Evolutionary conservation across 805 yeast species (phyloP), one percentile per base, ranked within the genome.

Genomic region (Pichia californica): DNA sequence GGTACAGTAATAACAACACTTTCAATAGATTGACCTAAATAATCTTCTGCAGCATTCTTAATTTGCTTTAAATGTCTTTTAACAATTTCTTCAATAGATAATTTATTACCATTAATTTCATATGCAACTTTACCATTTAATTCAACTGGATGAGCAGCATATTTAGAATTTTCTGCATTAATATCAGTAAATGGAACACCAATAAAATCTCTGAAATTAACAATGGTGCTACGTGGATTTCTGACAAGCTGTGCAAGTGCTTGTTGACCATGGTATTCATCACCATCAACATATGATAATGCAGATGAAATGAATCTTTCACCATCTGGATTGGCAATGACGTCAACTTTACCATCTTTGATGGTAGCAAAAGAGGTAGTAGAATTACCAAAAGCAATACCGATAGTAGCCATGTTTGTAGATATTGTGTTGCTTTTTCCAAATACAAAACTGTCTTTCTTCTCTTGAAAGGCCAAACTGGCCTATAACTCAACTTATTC

Each of bases 251-350:
- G 97, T 45, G 88, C 89, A 56, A 81, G 70, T 46, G 98, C 99
- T 71, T 93, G 98, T 47, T 88, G 83, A 48, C 99, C 99, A 62
- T 93, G 97, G 70, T 87, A 93, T 71, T 93, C 98, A 63, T 93
- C 98, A 44, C 76, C 83, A 48, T 94, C 96, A 46, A 88, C 88
- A 64, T 89, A 93, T 16, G 97, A 80, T 49, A 93, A 74, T 47
- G 85, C 84, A 25, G 98, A 84, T 49, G 98, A 95, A 62, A 93
- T 93, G 48, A 91, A 77, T 71, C 98, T 87, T 70, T 93, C 98
- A 66, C 99, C 99, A 62, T 93, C 99, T 54, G 94, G 96, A 79
- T 93, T 91, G 54, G 99, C 99, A 64, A 93, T 91, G 53, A 93
- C 95, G 62, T 93, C 97, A 51, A 88, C 93, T 64, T 83, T 85